phyloP scores from a whole-genome alignment of 306 rosid genomes.

The Adenanthera pavonina region DNA sequence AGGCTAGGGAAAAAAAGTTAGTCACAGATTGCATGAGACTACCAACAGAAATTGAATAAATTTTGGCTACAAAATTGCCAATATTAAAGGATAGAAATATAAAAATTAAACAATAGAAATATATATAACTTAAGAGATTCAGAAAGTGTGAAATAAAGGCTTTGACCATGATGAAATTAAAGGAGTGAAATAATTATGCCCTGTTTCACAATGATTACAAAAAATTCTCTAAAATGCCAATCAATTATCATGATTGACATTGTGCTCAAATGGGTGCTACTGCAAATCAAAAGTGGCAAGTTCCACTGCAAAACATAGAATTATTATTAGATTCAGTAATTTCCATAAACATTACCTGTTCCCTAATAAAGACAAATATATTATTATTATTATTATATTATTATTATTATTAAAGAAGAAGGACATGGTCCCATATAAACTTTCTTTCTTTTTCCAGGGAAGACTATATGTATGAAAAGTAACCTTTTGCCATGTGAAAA shows the following conservation, averaged over 20 bases:
- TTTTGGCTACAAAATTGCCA: too few species aligned
- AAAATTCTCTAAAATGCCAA: not conserved
- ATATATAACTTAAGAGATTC: too few species aligned
- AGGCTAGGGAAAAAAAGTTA: conserved; percentile 8
- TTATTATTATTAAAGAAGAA: conserved; percentile 7
- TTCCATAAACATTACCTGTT: not conserved
- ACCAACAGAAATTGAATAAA: too few species aligned
- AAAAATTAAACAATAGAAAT: too few species aligned
- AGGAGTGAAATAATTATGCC: too few species aligned
- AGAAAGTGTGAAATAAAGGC: not conserved
- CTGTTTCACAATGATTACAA: not conserved
- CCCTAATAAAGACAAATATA: not conserved
- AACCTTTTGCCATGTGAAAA: conserved; percentile 10
- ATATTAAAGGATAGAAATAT: too few species aligned
- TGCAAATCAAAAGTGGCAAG: not conserved
- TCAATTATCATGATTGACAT: not conserved
- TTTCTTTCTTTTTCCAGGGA: not conserved
- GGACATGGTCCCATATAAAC: conserved; percentile 35
- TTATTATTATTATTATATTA: not conserved
- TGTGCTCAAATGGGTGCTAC: not conserved
- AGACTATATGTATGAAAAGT: conserved; percentile 20
- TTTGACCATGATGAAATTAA: not conserved
- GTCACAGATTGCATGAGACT: not conserved
- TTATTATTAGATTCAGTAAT: not conserved
- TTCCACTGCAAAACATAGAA: not conserved